Percentiles rank a stretch among this genome's conserved stretches.
Evolutionary conservation across 2,329 filamentous ascomycete species (phyloP).

Genomic region (Verticillium klebahnii): DNA sequence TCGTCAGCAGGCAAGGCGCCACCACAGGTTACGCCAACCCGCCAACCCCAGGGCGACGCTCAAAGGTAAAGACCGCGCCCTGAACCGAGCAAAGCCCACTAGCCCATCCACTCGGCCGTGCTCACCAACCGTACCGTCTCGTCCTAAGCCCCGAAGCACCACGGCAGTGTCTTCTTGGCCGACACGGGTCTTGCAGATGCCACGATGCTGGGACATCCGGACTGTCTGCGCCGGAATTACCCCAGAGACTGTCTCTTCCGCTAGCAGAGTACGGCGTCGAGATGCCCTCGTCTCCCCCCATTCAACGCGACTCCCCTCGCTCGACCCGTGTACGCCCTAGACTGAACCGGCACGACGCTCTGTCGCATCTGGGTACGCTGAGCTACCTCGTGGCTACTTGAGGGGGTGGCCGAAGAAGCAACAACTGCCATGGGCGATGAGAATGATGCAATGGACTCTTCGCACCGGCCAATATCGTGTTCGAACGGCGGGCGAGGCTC

Average conservation of each 20-base stretch:
- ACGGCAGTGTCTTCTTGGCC: neutral
- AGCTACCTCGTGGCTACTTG: neutral
- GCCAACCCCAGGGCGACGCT: neutral
- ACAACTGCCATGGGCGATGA: constrained; percentile 1
- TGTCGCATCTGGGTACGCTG: neutral
- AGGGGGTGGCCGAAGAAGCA: constrained; percentile 3
- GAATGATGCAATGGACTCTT: constrained; percentile 12
- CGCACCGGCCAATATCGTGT: constrained; percentile 10
- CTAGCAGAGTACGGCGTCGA: neutral
- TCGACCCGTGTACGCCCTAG: neutral
- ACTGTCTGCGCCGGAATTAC: neutral
- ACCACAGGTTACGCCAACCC: neutral
- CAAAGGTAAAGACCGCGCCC: too few relatives aligned
- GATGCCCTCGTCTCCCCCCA: neutral
- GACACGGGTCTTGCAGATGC: neutral
- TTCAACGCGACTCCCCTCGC: neutral
- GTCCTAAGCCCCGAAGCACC: neutral
- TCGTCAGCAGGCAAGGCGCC: neutral
- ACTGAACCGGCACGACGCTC: neutral
- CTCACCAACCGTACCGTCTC: neutral
- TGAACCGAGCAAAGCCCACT: too few relatives aligned
- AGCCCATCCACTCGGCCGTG: too few relatives aligned
- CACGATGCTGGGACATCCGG: neutral
- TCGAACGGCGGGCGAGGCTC: constrained; percentile 11
- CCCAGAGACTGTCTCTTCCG: neutral